Percentiles rank a stretch among this genome's conserved stretches.
These are phyloP conservation scores for Ophiocordyceps australis DNA, from an alignment of 2,329 filamentous ascomycete genomes.

Conservation along the genomic window DNA sequence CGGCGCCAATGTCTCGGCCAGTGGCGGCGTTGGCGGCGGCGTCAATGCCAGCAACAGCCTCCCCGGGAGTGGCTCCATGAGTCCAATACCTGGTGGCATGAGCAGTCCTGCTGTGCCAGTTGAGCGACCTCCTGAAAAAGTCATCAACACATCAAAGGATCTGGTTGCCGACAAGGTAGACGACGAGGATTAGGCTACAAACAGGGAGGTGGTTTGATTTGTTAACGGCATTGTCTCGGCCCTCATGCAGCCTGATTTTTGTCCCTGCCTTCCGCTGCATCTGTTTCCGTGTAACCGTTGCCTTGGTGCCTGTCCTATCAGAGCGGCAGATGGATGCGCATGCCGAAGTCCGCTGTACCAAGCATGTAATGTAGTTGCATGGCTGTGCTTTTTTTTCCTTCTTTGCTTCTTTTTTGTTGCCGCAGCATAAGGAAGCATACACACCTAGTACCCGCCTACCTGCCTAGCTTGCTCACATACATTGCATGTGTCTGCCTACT, in stretches of 20 bases:
- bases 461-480: too few species aligned
- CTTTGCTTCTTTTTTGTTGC: too few species aligned
- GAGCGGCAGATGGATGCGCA: too few species aligned
- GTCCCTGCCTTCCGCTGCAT: too few species aligned
- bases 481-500: too few species aligned
- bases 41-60: constrained; percentile 10
- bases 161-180: constrained; percentile 32
- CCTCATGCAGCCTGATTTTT: not conserved
- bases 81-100: constrained; percentile 27
- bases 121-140: constrained; percentile 26
- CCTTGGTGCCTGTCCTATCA: not conserved
- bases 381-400: too few species aligned
- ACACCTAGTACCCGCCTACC: too few species aligned
- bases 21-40: constrained; percentile 10
- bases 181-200: constrained; percentile 25
- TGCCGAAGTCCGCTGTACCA: too few species aligned
- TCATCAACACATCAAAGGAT: constrained; percentile 29
- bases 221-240: not conserved
- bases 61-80: constrained; percentile 16
- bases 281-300: constrained; percentile 1
- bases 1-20: constrained; percentile 6
- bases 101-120: constrained; percentile 24
- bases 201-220: not conserved
- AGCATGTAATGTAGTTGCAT: too few species aligned
- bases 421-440: too few species aligned